These are phyloP conservation scores for Penicillium sp. DNA, from an alignment of 2,329 filamentous ascomycete species.

Conservation along the genomic window DNA sequence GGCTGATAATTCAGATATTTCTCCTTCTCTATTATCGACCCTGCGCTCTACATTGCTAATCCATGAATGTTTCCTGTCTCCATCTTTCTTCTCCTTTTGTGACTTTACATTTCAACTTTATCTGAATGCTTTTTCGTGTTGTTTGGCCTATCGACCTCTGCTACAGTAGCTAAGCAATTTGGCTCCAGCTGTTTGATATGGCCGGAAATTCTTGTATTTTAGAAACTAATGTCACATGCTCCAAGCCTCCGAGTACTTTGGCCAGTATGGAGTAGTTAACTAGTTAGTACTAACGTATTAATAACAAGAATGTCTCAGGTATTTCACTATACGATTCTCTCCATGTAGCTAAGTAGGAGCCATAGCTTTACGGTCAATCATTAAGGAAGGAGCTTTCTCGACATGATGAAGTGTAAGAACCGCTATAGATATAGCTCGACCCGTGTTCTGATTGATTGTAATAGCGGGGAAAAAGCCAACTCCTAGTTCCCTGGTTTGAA, in stretches of 20 bases:
- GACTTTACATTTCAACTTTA: not conserved
- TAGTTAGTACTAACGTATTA: too few species aligned
- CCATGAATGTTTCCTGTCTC: not conserved
- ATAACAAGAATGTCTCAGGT: not conserved
- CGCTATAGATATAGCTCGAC: not conserved
- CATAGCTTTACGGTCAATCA: not conserved
- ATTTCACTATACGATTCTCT: not conserved
- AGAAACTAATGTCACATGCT: not conserved
- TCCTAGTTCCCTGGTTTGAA: conserved; percentile 17
- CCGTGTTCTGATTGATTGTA: not conserved
- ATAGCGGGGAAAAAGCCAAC: not conserved
- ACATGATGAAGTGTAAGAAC: not conserved
- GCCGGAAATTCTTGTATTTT: not conserved
- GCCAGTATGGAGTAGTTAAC: too few species aligned
- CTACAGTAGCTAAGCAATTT: not conserved
- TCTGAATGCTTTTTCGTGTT: not conserved
- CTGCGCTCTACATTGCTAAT: not conserved
- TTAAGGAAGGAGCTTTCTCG: too few species aligned
- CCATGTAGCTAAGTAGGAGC: not conserved
- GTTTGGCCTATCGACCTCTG: not conserved
- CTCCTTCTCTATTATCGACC: not conserved
- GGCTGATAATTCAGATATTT: not conserved
- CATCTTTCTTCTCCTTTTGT: not conserved
- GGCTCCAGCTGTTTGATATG: not conserved
- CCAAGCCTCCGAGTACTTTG: too few species aligned